Evolutionary conservation across 2,329 filamentous ascomycete genomes (phyloP), one percentile per base, ranked within the genome.

Genomic region (Aspergillus sp.): DNA sequence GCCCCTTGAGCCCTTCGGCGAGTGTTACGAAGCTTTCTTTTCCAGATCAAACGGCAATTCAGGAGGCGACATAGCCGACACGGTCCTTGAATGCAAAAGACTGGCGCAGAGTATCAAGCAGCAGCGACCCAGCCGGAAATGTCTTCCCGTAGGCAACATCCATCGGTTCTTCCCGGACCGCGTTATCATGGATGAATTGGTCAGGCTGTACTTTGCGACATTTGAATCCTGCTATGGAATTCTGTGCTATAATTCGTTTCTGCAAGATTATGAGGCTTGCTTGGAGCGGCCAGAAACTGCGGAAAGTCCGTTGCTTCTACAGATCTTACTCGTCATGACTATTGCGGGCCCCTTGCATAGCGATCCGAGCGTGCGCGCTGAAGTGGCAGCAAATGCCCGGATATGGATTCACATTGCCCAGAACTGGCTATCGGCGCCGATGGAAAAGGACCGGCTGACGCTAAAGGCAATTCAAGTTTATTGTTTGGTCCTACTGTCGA

Each of bases 201-300:
- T 68, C 1, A 7, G 49, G 13, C 43, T 64, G 3, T 71, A 71
- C 32, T 62, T 70, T 38, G 22, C 47, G 4, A 66, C 62, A 5
- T 70, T 71, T 38, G 70, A 72, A 50, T 61, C 64, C 3, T 66
- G 61, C 47, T 68, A 67, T 58, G 61, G 67, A 13, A 68, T 74
- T 13, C 52, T 74, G 2, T 57, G 72, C 43, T 34, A 55, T 5
- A 60, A 60, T 0, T 62, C 66, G 2, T 74, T 74, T 32, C 51
- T 55, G 56, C 32, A 11, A 3, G 68, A 72, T 17, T 73, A 70
- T 39, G 26, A 60, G 2, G 47, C n/a, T 2, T 65, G 60, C 24
- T 63, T 62, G 60, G 30, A 56, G 8, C 1, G 57, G 15, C 57
- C 55, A 1, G 54, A 63, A 26, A 32, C 20, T 4, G 53, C 50